Base-by-base conservation (phyloP, 2,329 filamentous ascomycete genomes). In the Cryphonectria naterciae region DNA sequence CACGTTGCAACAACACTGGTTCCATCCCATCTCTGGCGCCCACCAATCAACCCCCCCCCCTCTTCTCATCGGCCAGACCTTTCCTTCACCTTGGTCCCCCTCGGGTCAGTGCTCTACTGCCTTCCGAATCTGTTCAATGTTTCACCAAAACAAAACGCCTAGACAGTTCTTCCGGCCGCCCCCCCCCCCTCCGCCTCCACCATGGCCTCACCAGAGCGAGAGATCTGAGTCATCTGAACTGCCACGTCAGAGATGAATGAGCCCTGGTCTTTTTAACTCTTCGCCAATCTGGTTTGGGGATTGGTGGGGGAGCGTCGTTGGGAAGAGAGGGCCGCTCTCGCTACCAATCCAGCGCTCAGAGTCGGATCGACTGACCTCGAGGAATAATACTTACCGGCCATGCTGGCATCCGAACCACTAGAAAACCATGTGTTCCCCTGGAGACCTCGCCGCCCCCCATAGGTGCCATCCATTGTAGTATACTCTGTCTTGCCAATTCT, bases 81-180 rank as follows among this genome's bases (percentile, higher is more conserved):
- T 46, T 43, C 19, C 4, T 49, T 49, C 43, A 46, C 46, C 10
- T 13, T 41, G 15, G 17, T 32, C 32, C 32, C 41, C 32, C 10
- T 65, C 43, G 17, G 41, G 22, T 32, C 41, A 49, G 39, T 35
- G 28, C 54, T 17, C 54, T 58, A 5, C 54, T 58, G 28, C 5
- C 32, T 11, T 19, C 54, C 28, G 54, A 32, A 32, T 46, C 41
- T 65, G 62, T 65, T 65, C 61, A 13, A 58, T 46, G 62, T 65
- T 65, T 65, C 43, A 49, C 62, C 39, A 65, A 65, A 65, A 65
- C 62, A 28, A 65, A 65, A 65, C 43, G 43, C 43, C 19, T 19
- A 13, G 62, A 28, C 62, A 13, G 10, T 19, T 15, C 22, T 25
- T n/a, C 11, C 37, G 39, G 62, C 25, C 28, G 41, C 32, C 4